A percentile compares a stretch with the other conserved stretches of the same genome.
Conservation (phyloP, 2,329 filamentous ascomycete species). For the Alternaria panax region DNA sequence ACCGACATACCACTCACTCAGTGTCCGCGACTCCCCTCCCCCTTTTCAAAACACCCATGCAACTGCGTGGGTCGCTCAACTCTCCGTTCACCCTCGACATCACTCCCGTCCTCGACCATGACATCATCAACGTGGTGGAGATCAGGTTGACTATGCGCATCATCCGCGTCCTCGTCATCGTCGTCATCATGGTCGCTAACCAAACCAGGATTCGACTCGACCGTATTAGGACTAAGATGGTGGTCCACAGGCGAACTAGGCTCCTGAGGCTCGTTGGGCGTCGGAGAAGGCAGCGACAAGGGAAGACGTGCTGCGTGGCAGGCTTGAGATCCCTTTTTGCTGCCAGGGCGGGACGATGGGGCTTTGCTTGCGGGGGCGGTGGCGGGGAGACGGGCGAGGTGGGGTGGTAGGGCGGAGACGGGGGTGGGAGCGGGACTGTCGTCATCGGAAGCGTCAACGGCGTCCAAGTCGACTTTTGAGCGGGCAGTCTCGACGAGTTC, state of each 20-base stretch:
- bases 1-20: constrained; percentile 11
- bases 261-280: constrained; percentile 39
- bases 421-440: constrained; percentile 44
- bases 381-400: constrained; percentile 44
- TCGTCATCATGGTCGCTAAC: constrained; percentile 61
- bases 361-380: constrained; percentile 41
- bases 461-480: constrained; percentile 47
- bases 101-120: constrained; percentile 50
- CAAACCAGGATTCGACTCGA: constrained; percentile 59
- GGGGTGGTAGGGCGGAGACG: constrained; percentile 33
- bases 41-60: constrained; percentile 45
- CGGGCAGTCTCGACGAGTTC: constrained; percentile 47
- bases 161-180: constrained; percentile 53
- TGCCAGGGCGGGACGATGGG: constrained; percentile 41
- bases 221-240: constrained; percentile 55
- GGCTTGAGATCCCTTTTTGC: constrained; percentile 41
- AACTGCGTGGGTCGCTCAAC: constrained; percentile 44
- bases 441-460: constrained; percentile 48
- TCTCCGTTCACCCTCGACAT: constrained; percentile 48
- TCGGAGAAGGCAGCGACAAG: constrained; percentile 39
- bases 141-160: constrained; percentile 47
- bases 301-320: constrained; percentile 42
- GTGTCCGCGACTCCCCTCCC: constrained; percentile 47
- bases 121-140: constrained; percentile 47
- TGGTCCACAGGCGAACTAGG: constrained; percentile 46